These are phyloP conservation scores for Quercus gilva DNA, from an alignment of 306 rosid species.

Conservation along the genomic window DNA sequence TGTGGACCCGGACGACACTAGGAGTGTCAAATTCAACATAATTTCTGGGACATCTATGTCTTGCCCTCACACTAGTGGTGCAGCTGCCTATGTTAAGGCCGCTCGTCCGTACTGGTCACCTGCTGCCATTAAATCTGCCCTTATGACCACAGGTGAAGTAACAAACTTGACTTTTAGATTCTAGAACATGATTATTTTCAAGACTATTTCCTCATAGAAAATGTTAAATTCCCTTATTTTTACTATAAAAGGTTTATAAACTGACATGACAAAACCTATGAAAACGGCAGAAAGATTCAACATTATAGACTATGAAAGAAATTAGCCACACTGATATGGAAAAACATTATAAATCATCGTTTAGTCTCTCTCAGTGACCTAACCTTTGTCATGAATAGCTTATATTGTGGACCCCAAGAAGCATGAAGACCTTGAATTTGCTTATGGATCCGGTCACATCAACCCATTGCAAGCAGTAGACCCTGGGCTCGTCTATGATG, in stretches of 20 bases:
- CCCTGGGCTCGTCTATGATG: constrained; percentile 27
- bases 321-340: too few species aligned
- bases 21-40: constrained; percentile 18
- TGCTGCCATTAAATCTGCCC: constrained; percentile 33
- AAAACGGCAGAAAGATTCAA: too few species aligned
- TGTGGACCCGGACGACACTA: not conserved
- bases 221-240: not conserved
- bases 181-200: too few species aligned
- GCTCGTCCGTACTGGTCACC: constrained; percentile 38
- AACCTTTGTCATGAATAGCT: constrained; percentile 14
- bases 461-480: constrained; percentile 19
- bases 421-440: constrained; percentile 29
- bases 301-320: too few species aligned
- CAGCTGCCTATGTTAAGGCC: constrained; percentile 37
- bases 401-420: constrained; percentile 20
- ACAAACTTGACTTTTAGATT: too few species aligned
- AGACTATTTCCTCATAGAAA: too few species aligned
- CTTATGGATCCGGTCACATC: constrained; percentile 31
- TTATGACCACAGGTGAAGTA: constrained; percentile 33
- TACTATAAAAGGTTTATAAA: too few species aligned
- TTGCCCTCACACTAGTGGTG: constrained; percentile 32
- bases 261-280: too few species aligned
- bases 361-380: not conserved
- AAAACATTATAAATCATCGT: too few species aligned
- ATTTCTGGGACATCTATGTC: constrained; percentile 35